Percentiles rank a stretch among this genome's conserved stretches.
phyloP scores from a whole-genome alignment of 208 protist genomes.

The Crithidia sp. region DNA sequence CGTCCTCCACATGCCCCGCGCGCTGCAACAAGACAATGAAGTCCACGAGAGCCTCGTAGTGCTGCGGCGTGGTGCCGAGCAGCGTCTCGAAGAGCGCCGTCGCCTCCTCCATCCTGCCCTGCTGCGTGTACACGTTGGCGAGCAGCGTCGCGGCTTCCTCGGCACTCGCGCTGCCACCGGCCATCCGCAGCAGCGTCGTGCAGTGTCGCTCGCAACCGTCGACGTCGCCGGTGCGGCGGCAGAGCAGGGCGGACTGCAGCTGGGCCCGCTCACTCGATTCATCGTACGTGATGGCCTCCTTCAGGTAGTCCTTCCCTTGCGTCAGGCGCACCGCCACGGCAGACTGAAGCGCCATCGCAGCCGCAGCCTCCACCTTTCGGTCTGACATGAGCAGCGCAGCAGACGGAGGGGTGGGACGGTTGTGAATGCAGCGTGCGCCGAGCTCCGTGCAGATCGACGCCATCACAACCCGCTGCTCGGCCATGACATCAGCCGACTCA shows the following conservation, averaged over 20 bases:
- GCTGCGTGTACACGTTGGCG: conserved; percentile 92
- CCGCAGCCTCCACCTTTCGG: conserved; percentile 34
- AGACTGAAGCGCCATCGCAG: conserved; percentile 21
- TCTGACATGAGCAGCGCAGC: conserved; percentile 21
- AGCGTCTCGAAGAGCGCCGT: conserved; percentile 87
- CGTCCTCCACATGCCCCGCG: conserved; percentile 55
- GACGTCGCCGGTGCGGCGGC: conserved; percentile 73
- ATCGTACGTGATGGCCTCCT: conserved; percentile 90
- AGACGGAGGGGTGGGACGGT: conserved; percentile 17
- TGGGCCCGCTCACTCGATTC: conserved; percentile 76
- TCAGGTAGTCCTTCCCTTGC: conserved; percentile 73
- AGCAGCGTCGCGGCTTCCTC: conserved; percentile 93
- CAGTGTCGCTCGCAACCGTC: conserved; percentile 93
- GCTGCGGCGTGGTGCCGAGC: conserved; percentile 81
- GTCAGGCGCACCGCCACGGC: conserved; percentile 33
- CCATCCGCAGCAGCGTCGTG: conserved; percentile 83
- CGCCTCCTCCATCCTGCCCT: conserved; percentile 83
- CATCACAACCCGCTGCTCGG: conserved; percentile 77
- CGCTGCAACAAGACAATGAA: conserved; percentile 87
- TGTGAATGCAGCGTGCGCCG: conserved; percentile 51
- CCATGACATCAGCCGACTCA: conserved; percentile 82
- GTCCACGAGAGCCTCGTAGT: conserved; percentile 91
- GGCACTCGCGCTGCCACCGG: conserved; percentile 60
- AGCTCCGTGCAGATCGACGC: conserved; percentile 85
- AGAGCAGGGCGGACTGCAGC: conserved; percentile 81